Conservation (phyloP, 2,329 filamentous ascomycete species). For the Fusarium penzigii region DNA sequence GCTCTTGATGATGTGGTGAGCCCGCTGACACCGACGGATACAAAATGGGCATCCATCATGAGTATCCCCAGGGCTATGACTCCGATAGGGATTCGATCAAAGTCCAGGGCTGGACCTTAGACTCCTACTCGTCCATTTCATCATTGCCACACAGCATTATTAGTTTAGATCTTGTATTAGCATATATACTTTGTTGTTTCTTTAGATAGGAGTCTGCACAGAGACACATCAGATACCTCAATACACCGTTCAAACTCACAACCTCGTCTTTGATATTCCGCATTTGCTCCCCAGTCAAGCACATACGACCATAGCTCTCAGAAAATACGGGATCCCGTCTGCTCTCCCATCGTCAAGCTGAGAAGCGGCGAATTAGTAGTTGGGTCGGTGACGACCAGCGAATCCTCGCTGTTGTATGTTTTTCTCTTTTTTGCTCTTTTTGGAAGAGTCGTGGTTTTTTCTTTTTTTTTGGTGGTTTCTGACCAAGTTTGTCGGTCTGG, state of each 20-base stretch:
- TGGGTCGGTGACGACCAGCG: not conserved
- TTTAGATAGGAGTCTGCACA: not conserved
- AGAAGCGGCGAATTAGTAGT: not conserved
- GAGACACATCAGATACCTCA: not conserved
- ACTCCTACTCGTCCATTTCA: no score
- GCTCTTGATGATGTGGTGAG: conserved; percentile 6
- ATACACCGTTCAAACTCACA: not conserved
- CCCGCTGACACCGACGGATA: conserved; percentile 4
- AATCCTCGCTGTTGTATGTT: not conserved
- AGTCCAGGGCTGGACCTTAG: not conserved
- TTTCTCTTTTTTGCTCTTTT: not conserved
- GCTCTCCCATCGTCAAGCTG: not conserved
- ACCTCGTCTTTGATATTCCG: not conserved
- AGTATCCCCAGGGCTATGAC: not conserved
- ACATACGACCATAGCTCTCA: not conserved
- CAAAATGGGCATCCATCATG: not conserved
- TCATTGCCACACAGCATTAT: no score
- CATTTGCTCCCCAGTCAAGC: not conserved
- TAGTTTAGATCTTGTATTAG: not conserved
- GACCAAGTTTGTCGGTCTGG: not conserved
- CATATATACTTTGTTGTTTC: not conserved
- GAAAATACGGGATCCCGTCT: not conserved
- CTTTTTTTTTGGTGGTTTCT: not conserved
- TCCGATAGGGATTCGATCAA: not conserved
- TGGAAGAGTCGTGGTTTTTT: not conserved